phyloP scores from a whole-genome alignment of 2,329 filamentous ascomycete species.

The Bretziella fagacearum region DNA sequence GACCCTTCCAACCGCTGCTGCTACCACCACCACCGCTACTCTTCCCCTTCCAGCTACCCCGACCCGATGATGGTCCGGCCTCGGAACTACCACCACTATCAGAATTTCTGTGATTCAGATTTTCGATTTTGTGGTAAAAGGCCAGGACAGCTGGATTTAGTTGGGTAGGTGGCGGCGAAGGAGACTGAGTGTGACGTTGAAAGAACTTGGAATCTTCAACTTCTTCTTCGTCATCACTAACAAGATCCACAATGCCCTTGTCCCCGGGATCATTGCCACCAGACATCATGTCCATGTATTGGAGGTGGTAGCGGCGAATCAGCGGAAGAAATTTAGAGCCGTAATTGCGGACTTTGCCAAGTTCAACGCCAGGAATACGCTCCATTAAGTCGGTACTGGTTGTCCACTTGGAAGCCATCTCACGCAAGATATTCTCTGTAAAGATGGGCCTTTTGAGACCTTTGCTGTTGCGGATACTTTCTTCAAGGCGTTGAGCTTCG shows the following conservation, averaged over 20 bases:
- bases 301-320: conserved; percentile 30
- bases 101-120: background rate
- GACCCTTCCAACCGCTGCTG: background rate
- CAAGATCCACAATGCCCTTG: conserved; percentile 37
- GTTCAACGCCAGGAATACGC: conserved; percentile 44
- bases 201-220: conserved; percentile 34
- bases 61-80: background rate
- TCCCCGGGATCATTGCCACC: conserved; percentile 14
- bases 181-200: conserved; percentile 12
- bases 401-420: conserved; percentile 59
- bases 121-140: conserved; percentile 8
- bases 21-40: background rate
- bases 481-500: conserved; percentile 42
- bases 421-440: conserved; percentile 48
- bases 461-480: conserved; percentile 42
- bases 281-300: conserved; percentile 35
- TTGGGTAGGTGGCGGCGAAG: conserved; percentile 17
- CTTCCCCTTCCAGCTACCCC: background rate
- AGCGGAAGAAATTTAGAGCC: conserved; percentile 45
- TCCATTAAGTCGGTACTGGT: conserved; percentile 43
- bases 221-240: conserved; percentile 28
- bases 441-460: conserved; percentile 44
- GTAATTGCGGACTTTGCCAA: conserved; percentile 42
- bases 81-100: background rate
- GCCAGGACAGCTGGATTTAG: background rate